phyloP scores from a whole-genome alignment of 108 stramenopile species.

The Licmophora abbreviata region DNA sequence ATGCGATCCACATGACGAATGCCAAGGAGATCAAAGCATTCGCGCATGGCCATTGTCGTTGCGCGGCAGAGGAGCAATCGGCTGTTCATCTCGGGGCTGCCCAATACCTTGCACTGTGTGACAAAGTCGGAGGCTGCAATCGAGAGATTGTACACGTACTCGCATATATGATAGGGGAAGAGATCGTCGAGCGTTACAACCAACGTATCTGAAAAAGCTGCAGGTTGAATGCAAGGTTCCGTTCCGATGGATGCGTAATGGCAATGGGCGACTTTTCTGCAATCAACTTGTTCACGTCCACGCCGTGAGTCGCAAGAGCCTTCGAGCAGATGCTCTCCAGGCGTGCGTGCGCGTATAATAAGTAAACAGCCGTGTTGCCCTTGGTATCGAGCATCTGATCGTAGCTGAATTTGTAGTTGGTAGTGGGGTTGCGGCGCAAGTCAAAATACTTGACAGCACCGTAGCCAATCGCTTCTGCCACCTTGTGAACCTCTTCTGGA shows the following conservation, averaged over 20 bases:
- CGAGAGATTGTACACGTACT: constrained; percentile 89
- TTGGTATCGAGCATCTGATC: constrained; percentile 98
- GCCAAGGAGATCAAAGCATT: constrained; percentile 82
- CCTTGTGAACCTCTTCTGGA: constrained; percentile 71
- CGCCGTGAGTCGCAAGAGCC: constrained; percentile 66
- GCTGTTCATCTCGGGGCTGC: constrained; percentile 80
- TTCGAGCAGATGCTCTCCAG: constrained; percentile 91
- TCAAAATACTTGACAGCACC: constrained; percentile 99
- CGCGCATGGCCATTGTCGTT: constrained; percentile 82
- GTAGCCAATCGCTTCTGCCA: constrained; percentile 95
- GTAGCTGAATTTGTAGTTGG: constrained; percentile 98
- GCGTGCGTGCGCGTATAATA: constrained; percentile 97
- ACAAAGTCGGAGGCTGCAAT: constrained; percentile 92
- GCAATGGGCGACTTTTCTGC: constrained; percentile 36
- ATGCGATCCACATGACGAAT: constrained; percentile 80
- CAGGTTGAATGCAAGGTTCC: constrained; percentile 88
- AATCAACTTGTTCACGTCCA: constrained; percentile 74
- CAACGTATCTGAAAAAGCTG: constrained; percentile 76
- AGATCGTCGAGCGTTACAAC: constrained; percentile 78
- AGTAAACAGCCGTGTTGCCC: constrained; percentile 98
- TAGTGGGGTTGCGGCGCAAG: constrained; percentile 91
- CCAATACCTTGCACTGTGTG: constrained; percentile 90
- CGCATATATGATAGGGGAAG: constrained; percentile 92
- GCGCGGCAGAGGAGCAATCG: constrained; percentile 92
- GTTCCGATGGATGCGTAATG: constrained; percentile 82